Base-by-base conservation (phyloP, 2,329 filamentous ascomycete species). In the Epichloe hybrida region DNA sequence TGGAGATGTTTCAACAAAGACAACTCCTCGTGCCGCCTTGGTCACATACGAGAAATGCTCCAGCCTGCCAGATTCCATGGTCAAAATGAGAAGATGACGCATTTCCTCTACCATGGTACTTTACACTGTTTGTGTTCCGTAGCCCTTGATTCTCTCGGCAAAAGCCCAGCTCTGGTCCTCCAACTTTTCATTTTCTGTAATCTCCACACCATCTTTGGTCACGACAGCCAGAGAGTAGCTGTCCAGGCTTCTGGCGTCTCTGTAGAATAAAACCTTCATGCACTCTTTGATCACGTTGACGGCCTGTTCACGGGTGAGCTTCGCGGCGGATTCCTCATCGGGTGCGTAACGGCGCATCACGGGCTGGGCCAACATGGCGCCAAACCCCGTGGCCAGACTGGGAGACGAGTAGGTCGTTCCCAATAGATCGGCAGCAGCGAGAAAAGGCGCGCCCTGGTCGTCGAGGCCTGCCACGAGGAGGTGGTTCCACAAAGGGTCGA, bases 161-260 rank as follows among this genome's bases (percentile, higher is more conserved):
- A 98, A 98, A 48, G 87, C 89, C 93, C 91, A 97, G 78, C 89
- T 96, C 78, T 97, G 91, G 61, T 83, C 78, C 76, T 97, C 90
- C 58, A 98, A 76, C 76, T 89, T 83, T 75, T 95, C 86, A 61
- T 86, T 73, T 69, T 94, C 81, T 67, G 83, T 84, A 58, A 96
- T 66, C 50, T 94, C 85, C 53, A 97, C 82, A n/a, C 86, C 88
- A 46, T 88, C 87, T 71, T 88, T 86, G 51, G 87, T 93, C 51
- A 98, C 77, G 50, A 97, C 77, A 20, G 91, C 91, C 65, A 97
- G 83, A 57, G 87, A 93, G 74, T 96, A 98, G 59, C 79, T 77
- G 70, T 96, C 89, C 71, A 93, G 72, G 72, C 87, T 94, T 68
- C 93, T 83, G 43, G 93, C 93, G 71, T 98, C 93, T 61, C 93